A percentile compares a stretch with the other conserved stretches of the same genome.
phyloP scores from a whole-genome alignment of 495 filamentous ascomycete genomes.

The Schizothecium vesticola region DNA sequence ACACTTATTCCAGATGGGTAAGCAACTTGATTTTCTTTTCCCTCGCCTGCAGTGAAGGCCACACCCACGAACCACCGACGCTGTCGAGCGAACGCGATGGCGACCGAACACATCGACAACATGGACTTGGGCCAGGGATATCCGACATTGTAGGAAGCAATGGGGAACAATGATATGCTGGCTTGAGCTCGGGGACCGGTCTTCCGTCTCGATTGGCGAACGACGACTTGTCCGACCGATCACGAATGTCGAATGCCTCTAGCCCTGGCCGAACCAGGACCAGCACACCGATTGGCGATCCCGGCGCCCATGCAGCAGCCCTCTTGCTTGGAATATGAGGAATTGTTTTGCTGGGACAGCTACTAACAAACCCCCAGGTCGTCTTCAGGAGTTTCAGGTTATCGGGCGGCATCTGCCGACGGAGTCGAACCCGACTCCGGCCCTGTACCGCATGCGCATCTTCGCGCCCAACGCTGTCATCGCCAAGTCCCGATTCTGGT shows the following conservation, averaged over 20 bases:
- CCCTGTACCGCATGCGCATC: conserved; percentile 99
- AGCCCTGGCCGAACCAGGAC: not conserved
- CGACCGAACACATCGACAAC: not conserved
- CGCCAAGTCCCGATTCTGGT: conserved; percentile 99
- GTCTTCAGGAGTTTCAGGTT: conserved; percentile 99
- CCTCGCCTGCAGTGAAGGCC: conserved; percentile 1
- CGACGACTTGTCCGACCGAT: not conserved
- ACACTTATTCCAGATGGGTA: conserved; percentile 44
- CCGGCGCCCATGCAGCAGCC: not conserved
- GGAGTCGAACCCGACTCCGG: conserved; percentile 89
- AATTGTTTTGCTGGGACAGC: not conserved
- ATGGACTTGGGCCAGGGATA: not conserved
- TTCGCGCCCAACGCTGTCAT: conserved; percentile 96
- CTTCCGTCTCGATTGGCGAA: not conserved
- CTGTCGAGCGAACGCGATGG: conserved; percentile 2
- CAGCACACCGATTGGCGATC: not conserved
- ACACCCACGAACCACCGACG: conserved; percentile 3
- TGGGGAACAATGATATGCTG: not conserved
- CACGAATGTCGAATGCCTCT: not conserved
- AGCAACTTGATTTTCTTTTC: conserved; percentile 29
- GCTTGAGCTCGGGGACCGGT: not conserved
- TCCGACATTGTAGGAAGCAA: not conserved
- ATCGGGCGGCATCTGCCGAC: conserved; percentile 98
- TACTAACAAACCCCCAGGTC: conserved; percentile 56
- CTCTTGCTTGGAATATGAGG: too few species aligned